Percentiles rank a stretch among this genome's conserved stretches.
Conservation (phyloP, 129 eudicot genomes). For the Ambrosia artemisiifolia region DNA sequence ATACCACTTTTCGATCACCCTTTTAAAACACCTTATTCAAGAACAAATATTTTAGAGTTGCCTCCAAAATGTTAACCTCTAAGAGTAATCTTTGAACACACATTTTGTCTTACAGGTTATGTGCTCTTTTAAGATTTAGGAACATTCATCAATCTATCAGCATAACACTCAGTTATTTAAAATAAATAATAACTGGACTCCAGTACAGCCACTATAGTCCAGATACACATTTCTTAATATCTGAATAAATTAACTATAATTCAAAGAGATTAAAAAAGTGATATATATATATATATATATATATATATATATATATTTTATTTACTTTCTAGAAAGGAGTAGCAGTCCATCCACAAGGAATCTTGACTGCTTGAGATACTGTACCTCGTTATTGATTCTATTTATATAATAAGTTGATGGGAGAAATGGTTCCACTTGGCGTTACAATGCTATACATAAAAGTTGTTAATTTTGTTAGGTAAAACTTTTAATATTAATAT, state of each 20-base stretch:
- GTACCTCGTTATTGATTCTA: not conserved
- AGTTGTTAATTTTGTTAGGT: not conserved
- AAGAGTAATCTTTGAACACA: not conserved
- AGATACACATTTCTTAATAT: not conserved
- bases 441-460: not conserved
- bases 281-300: not conserved
- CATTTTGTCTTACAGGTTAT: slow-evolving; percentile 17
- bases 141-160: not conserved
- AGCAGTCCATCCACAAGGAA: slow-evolving; percentile 13
- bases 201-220: not conserved
- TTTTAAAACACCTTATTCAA: not conserved
- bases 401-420: not conserved
- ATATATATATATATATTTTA: not conserved
- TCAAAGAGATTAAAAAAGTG: slow-evolving; percentile 3
- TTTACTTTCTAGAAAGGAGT: slow-evolving; percentile 1
- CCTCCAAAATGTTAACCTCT: not conserved
- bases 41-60: not conserved
- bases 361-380: not conserved
- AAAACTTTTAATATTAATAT: too few species aligned
- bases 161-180: too few species aligned
- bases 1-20: too few species aligned
- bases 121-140: not conserved
- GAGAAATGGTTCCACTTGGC: not conserved
- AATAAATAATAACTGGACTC: too few species aligned
- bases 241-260: not conserved